Percentiles rank a stretch among this genome's conserved stretches.
Conservation (phyloP, 768 basidiomycete genomes). For the Leucosporidium yakuticum region DNA sequence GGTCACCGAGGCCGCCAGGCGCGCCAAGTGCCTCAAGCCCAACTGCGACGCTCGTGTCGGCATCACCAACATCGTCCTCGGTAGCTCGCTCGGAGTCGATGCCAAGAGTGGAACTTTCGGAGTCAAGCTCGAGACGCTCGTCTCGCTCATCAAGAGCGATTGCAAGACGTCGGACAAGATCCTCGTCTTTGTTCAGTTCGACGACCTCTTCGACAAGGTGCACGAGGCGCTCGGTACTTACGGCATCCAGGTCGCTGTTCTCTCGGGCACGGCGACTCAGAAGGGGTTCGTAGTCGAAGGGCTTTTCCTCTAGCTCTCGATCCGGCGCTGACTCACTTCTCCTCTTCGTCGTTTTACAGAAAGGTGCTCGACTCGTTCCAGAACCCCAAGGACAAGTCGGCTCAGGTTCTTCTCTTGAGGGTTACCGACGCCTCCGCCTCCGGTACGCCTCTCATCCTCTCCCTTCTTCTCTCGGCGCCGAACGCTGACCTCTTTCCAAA, state of each 20-base stretch:
- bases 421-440: constrained; percentile 95
- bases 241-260: constrained; percentile 53
- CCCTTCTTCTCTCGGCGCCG: constrained; percentile 4
- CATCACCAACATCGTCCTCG: constrained; percentile 43
- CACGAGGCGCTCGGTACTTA: constrained; percentile 69
- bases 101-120: constrained; percentile 41
- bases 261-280: constrained; percentile 74
- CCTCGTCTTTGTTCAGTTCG: constrained; percentile 93
- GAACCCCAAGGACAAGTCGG: constrained; percentile 60
- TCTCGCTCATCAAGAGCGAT: constrained; percentile 77
- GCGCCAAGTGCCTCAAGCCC: constrained; percentile 63
- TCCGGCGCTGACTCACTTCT: background rate
- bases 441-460: constrained; percentile 51
- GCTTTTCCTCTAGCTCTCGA: background rate
- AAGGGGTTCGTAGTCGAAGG: constrained; percentile 49
- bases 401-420: constrained; percentile 70
- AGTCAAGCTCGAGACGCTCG: constrained; percentile 44
- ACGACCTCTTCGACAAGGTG: constrained; percentile 85
- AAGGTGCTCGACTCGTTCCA: constrained; percentile 83
- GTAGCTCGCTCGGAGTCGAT: constrained; percentile 40
- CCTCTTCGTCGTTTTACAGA: constrained; percentile 43
- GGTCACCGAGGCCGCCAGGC: constrained; percentile 64
- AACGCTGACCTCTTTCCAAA: background rate
- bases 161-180: constrained; percentile 67
- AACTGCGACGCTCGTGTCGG: constrained; percentile 64